These are phyloP conservation scores for Auriscalpium vulgare DNA, from an alignment of 768 basidiomycete species.

Conservation along the genomic window DNA sequence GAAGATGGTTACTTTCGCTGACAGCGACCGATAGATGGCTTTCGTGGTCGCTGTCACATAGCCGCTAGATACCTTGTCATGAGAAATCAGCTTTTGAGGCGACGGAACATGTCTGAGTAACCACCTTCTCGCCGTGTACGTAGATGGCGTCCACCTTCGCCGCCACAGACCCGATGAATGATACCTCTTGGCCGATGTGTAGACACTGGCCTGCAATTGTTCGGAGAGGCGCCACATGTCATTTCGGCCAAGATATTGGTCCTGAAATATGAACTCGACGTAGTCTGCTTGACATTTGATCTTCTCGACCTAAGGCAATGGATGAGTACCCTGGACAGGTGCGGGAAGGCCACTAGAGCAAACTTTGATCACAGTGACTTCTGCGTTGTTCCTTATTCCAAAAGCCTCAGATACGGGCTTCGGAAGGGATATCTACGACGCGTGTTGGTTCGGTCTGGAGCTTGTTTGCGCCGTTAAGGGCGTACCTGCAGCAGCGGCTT, in stretches of 20 bases:
- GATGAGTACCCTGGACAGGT: neutral
- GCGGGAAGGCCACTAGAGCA: neutral
- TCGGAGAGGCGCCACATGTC: constrained; percentile 96
- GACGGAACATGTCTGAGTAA: too few species aligned
- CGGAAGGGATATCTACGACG: constrained; percentile 62
- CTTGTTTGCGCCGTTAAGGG: neutral
- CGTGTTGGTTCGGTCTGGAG: neutral
- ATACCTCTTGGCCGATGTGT: constrained; percentile 76
- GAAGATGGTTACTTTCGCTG: constrained; percentile 88
- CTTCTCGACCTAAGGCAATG: constrained; percentile 53
- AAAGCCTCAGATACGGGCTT: constrained; percentile 66
- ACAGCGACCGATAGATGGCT: constrained; percentile 81
- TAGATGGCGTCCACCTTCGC: constrained; percentile 81
- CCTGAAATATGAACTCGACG: constrained; percentile 87
- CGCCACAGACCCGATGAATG: constrained; percentile 74
- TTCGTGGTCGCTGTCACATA: constrained; percentile 80
- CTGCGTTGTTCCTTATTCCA: constrained; percentile 59
- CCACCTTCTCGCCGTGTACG: constrained; percentile 57
- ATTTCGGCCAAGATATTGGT: constrained; percentile 90
- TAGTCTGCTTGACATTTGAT: constrained; percentile 58
- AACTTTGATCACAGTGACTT: constrained; percentile 68
- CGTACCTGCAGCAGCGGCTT: constrained; percentile 61
- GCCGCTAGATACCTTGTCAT: constrained; percentile 64
- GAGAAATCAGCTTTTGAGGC: too few species aligned
- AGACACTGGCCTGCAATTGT: constrained; percentile 76